Base-by-base conservation (phyloP, 2,329 filamentous ascomycete genomes). In the Diatrype stigma region DNA sequence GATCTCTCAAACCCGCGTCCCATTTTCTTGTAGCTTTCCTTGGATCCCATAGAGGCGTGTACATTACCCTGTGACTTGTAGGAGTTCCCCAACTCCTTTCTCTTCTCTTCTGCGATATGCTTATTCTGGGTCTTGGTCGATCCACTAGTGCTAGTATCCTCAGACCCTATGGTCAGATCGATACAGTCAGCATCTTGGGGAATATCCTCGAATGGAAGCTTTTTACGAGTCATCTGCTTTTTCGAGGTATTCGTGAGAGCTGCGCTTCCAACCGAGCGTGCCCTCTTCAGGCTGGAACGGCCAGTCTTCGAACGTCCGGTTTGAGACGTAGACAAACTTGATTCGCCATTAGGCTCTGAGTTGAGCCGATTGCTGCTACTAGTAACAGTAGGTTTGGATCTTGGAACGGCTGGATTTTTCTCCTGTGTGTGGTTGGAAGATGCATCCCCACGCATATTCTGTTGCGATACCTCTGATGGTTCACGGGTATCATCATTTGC, bases 131-230 rank as follows among this genome's bases (percentile, higher is more conserved):
- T 35, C 11, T 22, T 21, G 1, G 21, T 14, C 5, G 42, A 46
- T 2, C 17, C n/a, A n/a, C 30, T 19, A 16, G 32, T n/a, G n/a
- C 38, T 38, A 8, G 54, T 50, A n/a, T 62, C 32, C 30, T 32
- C 55, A n/a, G 51, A 48, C 11, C 42, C 8, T 11, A 48, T 51
- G n/a, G 55, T 58, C 12, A 66, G 53, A 19, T 66, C 63, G 42
- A 66, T 55, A 46, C 51, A 63, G 30, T 66, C 63, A 40, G 62
- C 47, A 34, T 60, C 56, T n/a, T 52, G 55, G 14, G 50, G 34
- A 17, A n/a, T 28, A n/a, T 48, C 37, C 11, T 42, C 40, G 46
- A 38, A 47, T 8, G 45, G 47, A 32, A 40, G 19, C 17, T 37
- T 26, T 2, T 38, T 22, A 19, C n/a, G 17, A 22, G 40, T 11